These are phyloP conservation scores for Aspergillus terreus DNA, from an alignment of 2,329 filamentous ascomycete genomes.

Conservation along the genomic window DNA sequence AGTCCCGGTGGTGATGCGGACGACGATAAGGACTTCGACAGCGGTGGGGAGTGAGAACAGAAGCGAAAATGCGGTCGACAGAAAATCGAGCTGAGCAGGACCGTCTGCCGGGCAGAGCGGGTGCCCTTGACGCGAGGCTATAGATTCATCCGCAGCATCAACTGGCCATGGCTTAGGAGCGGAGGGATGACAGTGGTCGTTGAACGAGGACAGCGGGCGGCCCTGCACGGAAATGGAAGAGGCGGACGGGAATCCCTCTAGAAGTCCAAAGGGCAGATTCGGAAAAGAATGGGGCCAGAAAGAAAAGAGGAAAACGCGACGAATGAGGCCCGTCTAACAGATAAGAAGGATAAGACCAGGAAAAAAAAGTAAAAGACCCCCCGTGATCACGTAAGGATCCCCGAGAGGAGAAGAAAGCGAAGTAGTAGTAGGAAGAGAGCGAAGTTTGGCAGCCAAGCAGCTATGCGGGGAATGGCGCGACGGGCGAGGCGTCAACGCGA, in stretches of 20 bases:
- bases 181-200: slow-evolving; percentile 7
- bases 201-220: slow-evolving; percentile 11
- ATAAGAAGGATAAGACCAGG: not conserved
- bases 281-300: not conserved
- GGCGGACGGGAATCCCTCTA: not conserved
- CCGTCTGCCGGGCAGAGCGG: slow-evolving; percentile 45
- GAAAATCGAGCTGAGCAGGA: slow-evolving; percentile 28
- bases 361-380: not conserved
- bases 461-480: slow-evolving; percentile 26
- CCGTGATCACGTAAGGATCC: not conserved
- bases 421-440: slow-evolving; percentile 4
- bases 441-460: slow-evolving; percentile 9
- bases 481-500: slow-evolving; percentile 20
- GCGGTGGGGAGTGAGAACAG: slow-evolving; percentile 5
- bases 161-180: slow-evolving; percentile 34
- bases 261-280: not conserved
- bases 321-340: no score
- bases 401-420: slow-evolving; percentile 1
- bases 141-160: slow-evolving; percentile 40
- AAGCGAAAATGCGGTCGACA: slow-evolving; percentile 6
- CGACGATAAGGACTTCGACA: not conserved
- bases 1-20: slow-evolving; percentile 2
- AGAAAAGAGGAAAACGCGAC: not conserved
- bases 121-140: slow-evolving; percentile 36
- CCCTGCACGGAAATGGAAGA: slow-evolving; percentile 18